These are phyloP conservation scores for Glomus cerebriforme DNA, from an alignment of 192 early-diverging fungal species.

Conservation along the genomic window DNA sequence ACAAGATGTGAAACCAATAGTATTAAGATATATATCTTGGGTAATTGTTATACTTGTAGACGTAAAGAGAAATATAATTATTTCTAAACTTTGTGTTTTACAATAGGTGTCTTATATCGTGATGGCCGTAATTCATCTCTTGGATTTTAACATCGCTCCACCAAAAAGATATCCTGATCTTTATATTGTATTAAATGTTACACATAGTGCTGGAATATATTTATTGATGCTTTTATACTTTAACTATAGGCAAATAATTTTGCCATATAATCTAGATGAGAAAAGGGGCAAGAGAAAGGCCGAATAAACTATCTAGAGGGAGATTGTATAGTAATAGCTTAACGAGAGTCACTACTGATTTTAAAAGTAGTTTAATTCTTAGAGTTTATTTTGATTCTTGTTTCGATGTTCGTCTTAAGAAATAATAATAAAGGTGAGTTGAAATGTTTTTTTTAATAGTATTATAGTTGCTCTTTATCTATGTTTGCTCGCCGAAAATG, in stretches of 20 bases:
- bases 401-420: neutral
- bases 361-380: too few species aligned
- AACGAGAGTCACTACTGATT: too few species aligned
- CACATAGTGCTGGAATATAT: slow-evolving; percentile 71
- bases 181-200: slow-evolving; percentile 77
- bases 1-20: slow-evolving; percentile 8
- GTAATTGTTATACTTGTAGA: slow-evolving; percentile 15
- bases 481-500: too few species aligned
- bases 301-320: neutral
- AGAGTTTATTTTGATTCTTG: too few species aligned
- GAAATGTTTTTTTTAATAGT: too few species aligned
- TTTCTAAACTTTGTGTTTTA: slow-evolving; percentile 11
- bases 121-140: slow-evolving; percentile 60
- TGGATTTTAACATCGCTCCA: slow-evolving; percentile 62
- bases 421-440: too few species aligned
- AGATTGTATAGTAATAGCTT: neutral
- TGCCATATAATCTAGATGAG: neutral
- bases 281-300: neutral
- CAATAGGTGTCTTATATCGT: slow-evolving; percentile 40
- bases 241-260: slow-evolving; percentile 64
- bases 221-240: slow-evolving; percentile 67
- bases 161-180: slow-evolving; percentile 78
- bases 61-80: neutral
- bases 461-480: too few species aligned
- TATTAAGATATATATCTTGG: slow-evolving; percentile 33